Conservation (phyloP, 2,329 filamentous ascomycete genomes). For the Cryphonectria naterciae region DNA sequence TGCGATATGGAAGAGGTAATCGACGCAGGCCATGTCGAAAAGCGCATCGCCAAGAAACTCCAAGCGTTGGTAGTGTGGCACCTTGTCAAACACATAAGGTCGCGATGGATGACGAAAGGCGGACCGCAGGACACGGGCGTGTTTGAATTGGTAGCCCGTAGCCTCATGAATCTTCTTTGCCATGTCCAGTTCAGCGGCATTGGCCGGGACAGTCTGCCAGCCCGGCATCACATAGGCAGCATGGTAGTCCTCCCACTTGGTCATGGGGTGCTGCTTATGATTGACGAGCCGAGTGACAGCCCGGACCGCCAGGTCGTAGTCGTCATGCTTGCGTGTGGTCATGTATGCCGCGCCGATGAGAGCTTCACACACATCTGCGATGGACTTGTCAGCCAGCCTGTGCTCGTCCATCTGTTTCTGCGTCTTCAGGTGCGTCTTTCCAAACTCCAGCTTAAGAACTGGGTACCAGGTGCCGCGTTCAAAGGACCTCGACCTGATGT, state of each 20-base stretch:
- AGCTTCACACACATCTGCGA: constrained; percentile 94
- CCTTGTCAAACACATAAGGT: constrained; percentile 71
- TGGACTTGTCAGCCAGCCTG: constrained; percentile 80
- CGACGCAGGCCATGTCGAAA: constrained; percentile 83
- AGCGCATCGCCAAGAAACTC: constrained; percentile 92
- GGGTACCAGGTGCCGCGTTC: constrained; percentile 89
- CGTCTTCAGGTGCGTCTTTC: constrained; percentile 60
- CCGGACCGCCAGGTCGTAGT: constrained; percentile 62
- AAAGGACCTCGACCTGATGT: constrained; percentile 82
- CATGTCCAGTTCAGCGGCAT: constrained; percentile 71
- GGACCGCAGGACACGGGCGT: constrained; percentile 76
- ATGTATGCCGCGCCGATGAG: constrained; percentile 85
- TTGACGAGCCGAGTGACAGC: constrained; percentile 73
- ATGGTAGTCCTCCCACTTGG: constrained; percentile 74
- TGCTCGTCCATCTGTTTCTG: constrained; percentile 58
- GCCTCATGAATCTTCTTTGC: constrained; percentile 65
- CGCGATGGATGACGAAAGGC: constrained; percentile 90
- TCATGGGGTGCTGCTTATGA: constrained; percentile 70
- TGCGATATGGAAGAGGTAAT: constrained; percentile 77
- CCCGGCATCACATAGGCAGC: constrained; percentile 67
- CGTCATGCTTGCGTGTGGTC: constrained; percentile 43
- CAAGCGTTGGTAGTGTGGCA: constrained; percentile 87
- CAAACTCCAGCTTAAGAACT: constrained; percentile 71
- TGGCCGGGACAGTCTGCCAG: constrained; percentile 68
- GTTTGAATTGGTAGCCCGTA: constrained; percentile 67